A percentile compares a stretch with the other conserved stretches of the same genome.
Evolutionary conservation across 495 filamentous ascomycete species (phyloP).

Genomic region (Cetradonia linearis): DNA sequence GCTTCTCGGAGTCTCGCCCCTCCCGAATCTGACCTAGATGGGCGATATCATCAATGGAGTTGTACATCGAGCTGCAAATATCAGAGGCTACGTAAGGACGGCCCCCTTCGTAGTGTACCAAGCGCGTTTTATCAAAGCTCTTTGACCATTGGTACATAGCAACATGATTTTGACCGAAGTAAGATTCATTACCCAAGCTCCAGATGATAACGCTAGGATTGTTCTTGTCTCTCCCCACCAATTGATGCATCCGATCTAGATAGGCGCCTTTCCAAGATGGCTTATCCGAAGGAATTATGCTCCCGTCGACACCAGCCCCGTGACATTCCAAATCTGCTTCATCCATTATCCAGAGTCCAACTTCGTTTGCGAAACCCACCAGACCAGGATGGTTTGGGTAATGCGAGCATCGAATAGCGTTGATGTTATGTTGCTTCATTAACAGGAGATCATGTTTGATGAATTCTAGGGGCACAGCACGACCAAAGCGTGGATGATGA

Average conservation of each 20-base stretch:
- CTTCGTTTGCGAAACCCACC: constrained; percentile 54
- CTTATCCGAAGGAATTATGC: constrained; percentile 47
- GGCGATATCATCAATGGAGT: constrained; percentile 40
- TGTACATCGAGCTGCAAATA: constrained; percentile 60
- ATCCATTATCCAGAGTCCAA: constrained; percentile 62
- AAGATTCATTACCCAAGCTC: constrained; percentile 61
- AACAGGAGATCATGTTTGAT: constrained; percentile 47
- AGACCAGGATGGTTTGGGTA: constrained; percentile 49
- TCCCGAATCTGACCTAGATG: constrained; percentile 30
- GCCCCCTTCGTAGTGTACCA: constrained; percentile 60
- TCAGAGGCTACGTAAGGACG: constrained; percentile 47
- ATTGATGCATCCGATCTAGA: constrained; percentile 51
- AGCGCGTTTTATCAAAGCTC: constrained; percentile 43
- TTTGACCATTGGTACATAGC: constrained; percentile 56
- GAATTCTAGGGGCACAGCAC: constrained; percentile 48
- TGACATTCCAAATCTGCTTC: constrained; percentile 65
- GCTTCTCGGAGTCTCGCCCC: constrained; percentile 40
- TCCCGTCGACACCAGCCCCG: constrained; percentile 42
- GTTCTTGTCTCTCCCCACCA: constrained; percentile 57
- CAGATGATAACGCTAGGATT: constrained; percentile 59
- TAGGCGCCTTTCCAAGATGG: constrained; percentile 53
- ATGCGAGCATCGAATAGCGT: constrained; percentile 52
- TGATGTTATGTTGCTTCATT: constrained; percentile 61
- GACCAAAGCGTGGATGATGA: constrained; percentile 48
- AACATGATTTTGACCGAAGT: constrained; percentile 52